phyloP scores from a whole-genome alignment of 2,329 filamentous ascomycete genomes.

The Trichoderma sp. region DNA sequence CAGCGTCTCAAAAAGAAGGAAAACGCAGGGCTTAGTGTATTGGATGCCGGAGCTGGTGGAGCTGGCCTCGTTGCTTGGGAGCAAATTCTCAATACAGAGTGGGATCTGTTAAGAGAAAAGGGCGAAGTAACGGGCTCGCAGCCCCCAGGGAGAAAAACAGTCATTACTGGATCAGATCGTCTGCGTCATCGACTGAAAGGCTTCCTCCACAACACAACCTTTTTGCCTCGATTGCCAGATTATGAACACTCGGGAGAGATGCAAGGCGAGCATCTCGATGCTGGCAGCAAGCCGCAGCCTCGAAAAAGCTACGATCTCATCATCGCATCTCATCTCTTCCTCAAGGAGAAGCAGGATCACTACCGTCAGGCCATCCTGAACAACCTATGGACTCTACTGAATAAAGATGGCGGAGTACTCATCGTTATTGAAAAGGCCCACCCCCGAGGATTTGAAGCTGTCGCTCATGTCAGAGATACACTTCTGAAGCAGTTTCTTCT shows the following conservation, averaged over 20 bases:
- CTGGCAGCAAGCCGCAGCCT: slow-evolving; percentile 50
- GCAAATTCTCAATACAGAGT: slow-evolving; percentile 77
- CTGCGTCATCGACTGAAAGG: slow-evolving; percentile 72
- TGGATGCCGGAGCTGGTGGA: slow-evolving; percentile 74
- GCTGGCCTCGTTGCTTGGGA: slow-evolving; percentile 73
- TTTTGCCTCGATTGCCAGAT: slow-evolving; percentile 87
- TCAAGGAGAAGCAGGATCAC: slow-evolving; percentile 72
- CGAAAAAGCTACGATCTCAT: slow-evolving; percentile 87
- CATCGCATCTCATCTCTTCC: slow-evolving; percentile 80
- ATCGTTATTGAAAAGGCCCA: slow-evolving; percentile 89
- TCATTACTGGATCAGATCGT: slow-evolving; percentile 71
- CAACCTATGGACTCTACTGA: slow-evolving; percentile 85
- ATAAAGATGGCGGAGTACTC: slow-evolving; percentile 79
- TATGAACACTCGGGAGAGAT: slow-evolving; percentile 66
- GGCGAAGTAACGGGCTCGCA: slow-evolving; percentile 41
- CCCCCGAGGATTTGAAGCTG: slow-evolving; percentile 85
- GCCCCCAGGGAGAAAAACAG: slow-evolving; percentile 71
- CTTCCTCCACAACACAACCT: slow-evolving; percentile 84
- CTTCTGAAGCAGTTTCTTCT: slow-evolving; percentile 73
- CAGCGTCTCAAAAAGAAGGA: slow-evolving; percentile 58
- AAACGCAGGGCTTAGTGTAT: slow-evolving; percentile 56
- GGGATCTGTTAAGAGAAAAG: slow-evolving; percentile 63
- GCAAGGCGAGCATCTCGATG: slow-evolving; percentile 57
- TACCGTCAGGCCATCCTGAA: slow-evolving; percentile 75
- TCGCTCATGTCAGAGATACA: slow-evolving; percentile 78